Evolutionary conservation across 768 basidiomycete species (phyloP), one percentile per base, ranked within the genome.

Genomic region (Boletus tylopilopsis): DNA sequence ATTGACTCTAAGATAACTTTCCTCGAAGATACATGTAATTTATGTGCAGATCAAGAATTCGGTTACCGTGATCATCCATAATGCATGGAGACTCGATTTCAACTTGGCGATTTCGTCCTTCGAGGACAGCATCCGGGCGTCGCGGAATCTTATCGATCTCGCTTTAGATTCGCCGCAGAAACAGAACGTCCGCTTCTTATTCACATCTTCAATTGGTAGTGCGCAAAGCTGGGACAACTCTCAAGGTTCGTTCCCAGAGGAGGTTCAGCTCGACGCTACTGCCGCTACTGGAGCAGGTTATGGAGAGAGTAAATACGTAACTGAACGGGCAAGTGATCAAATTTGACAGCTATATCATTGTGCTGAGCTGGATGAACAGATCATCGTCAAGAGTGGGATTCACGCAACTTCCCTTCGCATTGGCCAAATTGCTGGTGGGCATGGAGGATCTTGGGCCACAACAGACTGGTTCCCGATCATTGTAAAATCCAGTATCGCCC

Each of bases 401-500:
- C 63, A 64, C 7, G 62, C 61, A 0, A 64, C 69, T 0, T 69
- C 70, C 2, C 60, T 78, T 24, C 65, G 79, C 3, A 70, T 77
- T 10, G 79, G 77, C 0, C 78, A 80, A 48, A 60, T 78, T 7
- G 64, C 63, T 23, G 76, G 76, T 15, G 73, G 73, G 21, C 50
- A 47, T 0, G 59, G 59, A 1, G 77, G 77, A 18, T 68, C 69
- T 0, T 78, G 77, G 77, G 68, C 67, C 4, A 63, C 67, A 4
- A 69, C 62, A 0, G 75, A 78, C 40, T 80, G 78, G 78, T 55
- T 78, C 24, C 76, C 78, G 15, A 65, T 70, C 32, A 58, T 78
- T 4, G 64, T 74, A 15, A 64, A 71, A 45, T 67, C 69, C 0
- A 68, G 68, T 39, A n/a, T 65, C 11, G 47, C 53, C 5, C 55